Conservation (phyloP, 768 basidiomycete species). For the Termitomyces sp. region DNA sequence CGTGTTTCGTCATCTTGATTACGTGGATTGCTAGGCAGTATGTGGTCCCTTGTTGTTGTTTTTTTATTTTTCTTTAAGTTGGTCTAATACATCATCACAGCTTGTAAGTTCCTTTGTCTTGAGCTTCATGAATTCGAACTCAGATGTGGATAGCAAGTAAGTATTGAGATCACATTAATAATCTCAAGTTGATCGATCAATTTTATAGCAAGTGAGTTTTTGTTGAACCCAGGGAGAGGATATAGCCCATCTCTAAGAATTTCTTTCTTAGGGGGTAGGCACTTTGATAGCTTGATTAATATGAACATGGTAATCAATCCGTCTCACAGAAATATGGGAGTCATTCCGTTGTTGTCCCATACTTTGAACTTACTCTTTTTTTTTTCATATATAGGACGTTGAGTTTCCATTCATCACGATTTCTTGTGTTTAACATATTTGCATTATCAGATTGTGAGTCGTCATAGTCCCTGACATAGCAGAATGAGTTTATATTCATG, state of each 20-base stretch:
- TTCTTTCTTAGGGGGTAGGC: background rate
- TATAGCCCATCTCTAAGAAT: background rate
- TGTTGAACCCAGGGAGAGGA: background rate
- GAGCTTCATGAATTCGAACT: background rate
- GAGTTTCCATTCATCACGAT: background rate
- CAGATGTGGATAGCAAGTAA: background rate
- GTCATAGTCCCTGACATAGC: background rate
- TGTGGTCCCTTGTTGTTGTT: background rate
- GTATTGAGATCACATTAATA: background rate
- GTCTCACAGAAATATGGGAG: background rate
- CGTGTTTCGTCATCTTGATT: background rate
- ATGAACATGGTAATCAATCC: no score
- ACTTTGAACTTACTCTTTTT: background rate
- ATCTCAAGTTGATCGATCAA: background rate
- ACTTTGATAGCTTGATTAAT: no score
- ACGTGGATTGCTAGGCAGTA: background rate
- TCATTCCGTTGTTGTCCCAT: background rate
- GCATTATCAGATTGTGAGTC: background rate
- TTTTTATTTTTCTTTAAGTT: no score
- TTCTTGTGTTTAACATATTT: background rate
- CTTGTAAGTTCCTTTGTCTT: background rate
- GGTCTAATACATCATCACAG: background rate
- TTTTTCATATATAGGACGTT: background rate
- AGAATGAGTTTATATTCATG: background rate
- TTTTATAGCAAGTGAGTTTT: constrained; percentile 1